Evolutionary conservation across 2,329 filamentous ascomycete genomes (phyloP).

Genomic region (Ophiostoma ips): DNA sequence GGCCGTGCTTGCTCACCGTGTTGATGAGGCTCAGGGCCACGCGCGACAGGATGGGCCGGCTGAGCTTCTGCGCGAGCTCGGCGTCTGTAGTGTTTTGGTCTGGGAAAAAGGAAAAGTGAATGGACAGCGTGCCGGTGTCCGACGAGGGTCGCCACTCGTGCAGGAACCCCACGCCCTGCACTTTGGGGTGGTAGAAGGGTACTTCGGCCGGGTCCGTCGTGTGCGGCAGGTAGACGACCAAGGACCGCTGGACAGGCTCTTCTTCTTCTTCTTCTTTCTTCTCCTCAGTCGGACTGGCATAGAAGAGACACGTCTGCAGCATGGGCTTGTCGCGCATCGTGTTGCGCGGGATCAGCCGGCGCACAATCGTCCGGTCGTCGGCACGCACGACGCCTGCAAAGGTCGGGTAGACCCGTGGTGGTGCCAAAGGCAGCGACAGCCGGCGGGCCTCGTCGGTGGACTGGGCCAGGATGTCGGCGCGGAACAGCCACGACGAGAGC

Average conservation of each 20-base stretch:
- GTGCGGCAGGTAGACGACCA: constrained; percentile 73
- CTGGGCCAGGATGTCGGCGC: constrained; percentile 59
- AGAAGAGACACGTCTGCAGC: constrained; percentile 72
- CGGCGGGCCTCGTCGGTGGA: constrained; percentile 14
- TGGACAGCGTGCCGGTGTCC: constrained; percentile 35
- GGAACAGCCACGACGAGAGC: constrained; percentile 63
- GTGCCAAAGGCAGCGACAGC: not conserved
- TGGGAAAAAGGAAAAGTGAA: constrained; percentile 34
- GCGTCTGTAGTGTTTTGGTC: not conserved
- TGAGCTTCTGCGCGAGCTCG: constrained; percentile 23
- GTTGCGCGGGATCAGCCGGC: constrained; percentile 72
- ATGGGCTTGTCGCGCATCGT: constrained; percentile 58
- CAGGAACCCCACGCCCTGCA: constrained; percentile 60
- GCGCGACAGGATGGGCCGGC: constrained; percentile 32
- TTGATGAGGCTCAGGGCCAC: constrained; percentile 56
- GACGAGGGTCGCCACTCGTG: constrained; percentile 43
- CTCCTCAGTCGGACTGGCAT: constrained; percentile 21
- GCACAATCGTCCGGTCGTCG: constrained; percentile 52
- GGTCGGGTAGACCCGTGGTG: constrained; percentile 11
- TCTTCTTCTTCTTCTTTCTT: constrained; percentile 14
- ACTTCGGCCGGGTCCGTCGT: constrained; percentile 44
- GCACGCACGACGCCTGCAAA: constrained; percentile 13
- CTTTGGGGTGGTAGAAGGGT: constrained; percentile 78
- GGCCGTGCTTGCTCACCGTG: constrained; percentile 59
- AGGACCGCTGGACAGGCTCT: constrained; percentile 22